Conservation (phyloP, 192 early-diverging fungal genomes). For the Pilobolus umbonatus region DNA sequence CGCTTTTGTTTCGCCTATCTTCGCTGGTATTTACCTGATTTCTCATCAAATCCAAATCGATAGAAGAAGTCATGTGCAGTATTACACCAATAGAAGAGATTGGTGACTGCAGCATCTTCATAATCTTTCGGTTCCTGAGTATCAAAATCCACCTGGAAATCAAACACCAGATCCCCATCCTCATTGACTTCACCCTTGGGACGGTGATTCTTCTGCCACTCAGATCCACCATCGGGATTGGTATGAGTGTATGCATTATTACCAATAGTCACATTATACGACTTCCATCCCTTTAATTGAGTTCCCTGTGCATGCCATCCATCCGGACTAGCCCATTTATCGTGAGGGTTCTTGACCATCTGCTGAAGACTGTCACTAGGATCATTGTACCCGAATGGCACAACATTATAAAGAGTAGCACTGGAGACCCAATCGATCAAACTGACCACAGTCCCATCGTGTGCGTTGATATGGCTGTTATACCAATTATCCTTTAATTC, state of each 20-base stretch:
- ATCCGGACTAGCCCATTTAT: constrained; percentile 52
- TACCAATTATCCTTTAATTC: constrained; percentile 81
- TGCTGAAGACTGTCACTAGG: constrained; percentile 62
- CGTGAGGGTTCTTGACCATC: constrained; percentile 49
- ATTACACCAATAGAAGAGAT: constrained; percentile 93
- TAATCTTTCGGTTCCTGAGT: constrained; percentile 62
- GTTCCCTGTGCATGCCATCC: constrained; percentile 70
- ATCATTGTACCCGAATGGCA: constrained; percentile 75
- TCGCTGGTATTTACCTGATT: constrained; percentile 46
- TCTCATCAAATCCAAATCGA: constrained; percentile 88
- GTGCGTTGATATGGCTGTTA: constrained; percentile 62
- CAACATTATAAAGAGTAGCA: constrained; percentile 69
- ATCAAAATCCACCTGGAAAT: constrained; percentile 65
- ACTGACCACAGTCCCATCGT: constrained; percentile 55
- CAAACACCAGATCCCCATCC: constrained; percentile 56
- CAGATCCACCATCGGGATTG: constrained; percentile 66
- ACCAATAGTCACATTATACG: constrained; percentile 68
- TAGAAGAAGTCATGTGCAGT: constrained; percentile 86
- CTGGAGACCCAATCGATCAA: constrained; percentile 86
- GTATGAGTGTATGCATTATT: constrained; percentile 93
- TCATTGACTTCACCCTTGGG: constrained; percentile 53
- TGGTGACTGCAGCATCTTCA: constrained; percentile 72
- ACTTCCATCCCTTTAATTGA: constrained; percentile 20
- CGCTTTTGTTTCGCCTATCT: not conserved
- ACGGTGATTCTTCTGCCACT: constrained; percentile 74